Evolutionary conservation across 2,329 filamentous ascomycete species (phyloP).

Genomic region (Sphaceloma murrayae): DNA sequence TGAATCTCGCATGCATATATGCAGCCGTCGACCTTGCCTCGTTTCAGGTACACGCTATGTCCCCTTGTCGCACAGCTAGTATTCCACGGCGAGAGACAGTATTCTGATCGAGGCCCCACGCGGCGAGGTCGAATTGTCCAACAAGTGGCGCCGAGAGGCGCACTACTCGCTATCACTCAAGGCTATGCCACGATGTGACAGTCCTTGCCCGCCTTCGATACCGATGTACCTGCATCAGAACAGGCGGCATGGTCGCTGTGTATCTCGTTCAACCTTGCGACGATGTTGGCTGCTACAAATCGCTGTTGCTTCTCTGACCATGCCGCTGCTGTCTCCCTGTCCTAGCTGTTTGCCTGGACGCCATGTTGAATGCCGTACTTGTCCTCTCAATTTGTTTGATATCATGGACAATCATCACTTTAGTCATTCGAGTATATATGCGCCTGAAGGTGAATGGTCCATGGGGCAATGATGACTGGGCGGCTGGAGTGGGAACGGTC

Average conservation of each 20-base stretch:
- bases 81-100: background rate
- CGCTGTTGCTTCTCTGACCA: background rate
- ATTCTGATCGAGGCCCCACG: background rate
- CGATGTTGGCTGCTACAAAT: background rate
- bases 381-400: constrained; percentile 7
- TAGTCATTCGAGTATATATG: constrained; percentile 4
- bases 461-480: constrained; percentile 7
- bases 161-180: background rate
- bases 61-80: background rate
- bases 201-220: too few relatives aligned
- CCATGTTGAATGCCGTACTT: constrained; percentile 6
- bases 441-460: constrained; percentile 6
- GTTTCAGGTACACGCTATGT: background rate
- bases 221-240: background rate
- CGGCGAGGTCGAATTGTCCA: constrained; percentile 1
- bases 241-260: background rate
- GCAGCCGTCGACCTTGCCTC: too few relatives aligned
- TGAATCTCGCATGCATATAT: too few relatives aligned
- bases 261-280: background rate
- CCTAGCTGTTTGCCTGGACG: background rate
- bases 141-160: background rate
- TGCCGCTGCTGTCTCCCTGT: background rate
- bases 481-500: constrained; percentile 1
- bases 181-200: constrained; percentile 4
- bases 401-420: constrained; percentile 6